Percentiles rank a stretch among this genome's conserved stretches.
Evolutionary conservation across 441 rosid genomes (phyloP).

Genomic region (Kokia cookei): DNA sequence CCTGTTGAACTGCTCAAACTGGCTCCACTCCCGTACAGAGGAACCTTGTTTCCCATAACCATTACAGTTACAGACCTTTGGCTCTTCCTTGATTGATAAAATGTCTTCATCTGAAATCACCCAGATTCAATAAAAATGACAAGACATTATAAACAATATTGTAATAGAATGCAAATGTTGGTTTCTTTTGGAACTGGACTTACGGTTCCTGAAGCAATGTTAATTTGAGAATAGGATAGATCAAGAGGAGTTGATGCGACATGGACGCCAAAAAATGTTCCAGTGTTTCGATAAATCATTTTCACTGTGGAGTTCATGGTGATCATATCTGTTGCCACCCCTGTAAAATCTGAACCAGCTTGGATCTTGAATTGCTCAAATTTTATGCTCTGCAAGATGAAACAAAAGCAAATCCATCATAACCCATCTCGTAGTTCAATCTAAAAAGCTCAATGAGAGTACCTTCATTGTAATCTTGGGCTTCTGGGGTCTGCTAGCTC

Average conservation of each 20-base stretch:
- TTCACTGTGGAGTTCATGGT: conserved; percentile 66
- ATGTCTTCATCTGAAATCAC: conserved; percentile 55
- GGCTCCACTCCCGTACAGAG: conserved; percentile 81
- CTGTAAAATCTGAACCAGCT: conserved; percentile 87
- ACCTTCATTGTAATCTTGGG: conserved; percentile 82
- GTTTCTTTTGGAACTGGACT: conserved; percentile 14
- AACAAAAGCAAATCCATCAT: not conserved
- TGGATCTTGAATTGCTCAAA: conserved; percentile 76
- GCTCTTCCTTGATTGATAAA: conserved; percentile 77
- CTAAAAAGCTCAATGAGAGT: not conserved
- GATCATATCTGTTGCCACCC: conserved; percentile 89
- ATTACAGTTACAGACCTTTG: conserved; percentile 51
- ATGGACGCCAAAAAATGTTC: conserved; percentile 92
- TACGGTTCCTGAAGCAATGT: conserved; percentile 74
- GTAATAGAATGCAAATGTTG: not conserved
- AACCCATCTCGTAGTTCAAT: not conserved
- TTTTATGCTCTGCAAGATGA: conserved; percentile 48
- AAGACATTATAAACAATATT: not conserved
- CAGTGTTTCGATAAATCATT: conserved; percentile 71
- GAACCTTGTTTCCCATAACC: conserved; percentile 63
- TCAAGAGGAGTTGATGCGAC: conserved; percentile 74
- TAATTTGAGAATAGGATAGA: conserved; percentile 57
- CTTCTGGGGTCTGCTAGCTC: conserved; percentile 77
- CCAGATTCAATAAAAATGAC: conserved; percentile 12
- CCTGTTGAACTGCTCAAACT: conserved; percentile 49